A percentile compares a stretch with the other conserved stretches of the same genome.
Conservation (phyloP, 148 eudicot genomes). For the Linanthus parryae region DNA sequence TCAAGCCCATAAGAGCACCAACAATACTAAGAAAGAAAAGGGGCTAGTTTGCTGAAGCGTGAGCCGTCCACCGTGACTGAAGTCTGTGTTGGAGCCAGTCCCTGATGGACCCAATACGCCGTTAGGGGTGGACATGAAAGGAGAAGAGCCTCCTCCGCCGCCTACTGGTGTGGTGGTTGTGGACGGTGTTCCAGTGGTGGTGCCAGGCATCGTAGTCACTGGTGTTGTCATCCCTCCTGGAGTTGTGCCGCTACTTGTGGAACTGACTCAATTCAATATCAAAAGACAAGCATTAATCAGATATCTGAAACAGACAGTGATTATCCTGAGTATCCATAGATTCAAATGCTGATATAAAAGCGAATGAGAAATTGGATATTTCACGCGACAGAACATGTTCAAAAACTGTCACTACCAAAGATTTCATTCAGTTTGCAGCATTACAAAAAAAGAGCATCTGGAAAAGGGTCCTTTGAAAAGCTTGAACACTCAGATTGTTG, state of each 20-base stretch:
- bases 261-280: not conserved
- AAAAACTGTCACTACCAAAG: too few relatives aligned
- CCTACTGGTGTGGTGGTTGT: constrained; percentile 15
- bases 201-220: constrained; percentile 1
- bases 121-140: constrained; percentile 18
- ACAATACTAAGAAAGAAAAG: constrained; percentile 2
- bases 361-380: too few relatives aligned
- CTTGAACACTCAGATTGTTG: too few relatives aligned
- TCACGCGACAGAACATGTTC: too few relatives aligned
- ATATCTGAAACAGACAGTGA: too few relatives aligned
- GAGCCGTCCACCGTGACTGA: constrained; percentile 14
- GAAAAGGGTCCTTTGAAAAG: too few relatives aligned
- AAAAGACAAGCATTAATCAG: too few relatives aligned
- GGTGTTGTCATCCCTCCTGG: too few relatives aligned
- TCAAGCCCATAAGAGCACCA: constrained; percentile 12
- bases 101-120: constrained; percentile 46
- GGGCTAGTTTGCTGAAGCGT: constrained; percentile 12
- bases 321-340: too few relatives aligned
- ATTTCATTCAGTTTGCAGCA: too few relatives aligned
- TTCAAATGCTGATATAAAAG: too few relatives aligned
- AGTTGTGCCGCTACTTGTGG: not conserved
- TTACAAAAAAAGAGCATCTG: too few relatives aligned
- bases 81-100: constrained; percentile 30
- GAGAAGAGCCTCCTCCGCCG: constrained; percentile 11
- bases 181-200: constrained; percentile 14